Evolutionary conservation across 2,329 filamentous ascomycete species (phyloP).

Genomic region (Xylaria sp.): DNA sequence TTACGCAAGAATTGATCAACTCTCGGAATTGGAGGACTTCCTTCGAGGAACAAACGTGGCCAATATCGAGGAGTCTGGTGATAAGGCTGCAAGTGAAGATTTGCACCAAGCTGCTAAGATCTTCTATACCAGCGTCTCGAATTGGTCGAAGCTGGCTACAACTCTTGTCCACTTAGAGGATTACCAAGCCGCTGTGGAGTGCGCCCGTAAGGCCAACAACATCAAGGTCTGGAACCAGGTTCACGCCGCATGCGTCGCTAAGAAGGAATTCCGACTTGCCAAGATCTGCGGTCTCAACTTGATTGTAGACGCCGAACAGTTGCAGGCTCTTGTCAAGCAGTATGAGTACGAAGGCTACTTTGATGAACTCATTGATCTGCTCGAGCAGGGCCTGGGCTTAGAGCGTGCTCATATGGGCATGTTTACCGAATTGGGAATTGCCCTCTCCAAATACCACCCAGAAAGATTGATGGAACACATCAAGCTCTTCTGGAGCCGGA

Average conservation of each 20-base stretch:
- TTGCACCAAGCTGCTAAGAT: constrained; percentile 98
- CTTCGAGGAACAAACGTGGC: constrained; percentile 92
- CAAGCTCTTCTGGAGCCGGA: constrained; percentile 96
- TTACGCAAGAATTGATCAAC: constrained; percentile 90
- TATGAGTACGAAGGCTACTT: constrained; percentile 98
- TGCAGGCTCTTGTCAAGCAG: constrained; percentile 91
- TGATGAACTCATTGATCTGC: constrained; percentile 92
- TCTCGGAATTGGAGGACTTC: constrained; percentile 96
- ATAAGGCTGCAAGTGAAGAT: constrained; percentile 96
- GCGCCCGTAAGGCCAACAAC: constrained; percentile 97
- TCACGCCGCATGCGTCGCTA: constrained; percentile 92
- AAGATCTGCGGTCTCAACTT: constrained; percentile 99
- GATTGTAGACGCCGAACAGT: constrained; percentile 95
- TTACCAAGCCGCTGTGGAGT: constrained; percentile 97
- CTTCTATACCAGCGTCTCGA: constrained; percentile 97
- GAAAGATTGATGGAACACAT: constrained; percentile 98
- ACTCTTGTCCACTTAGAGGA: constrained; percentile 97
- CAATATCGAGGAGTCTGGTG: constrained; percentile 94
- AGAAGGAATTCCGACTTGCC: constrained; percentile 98
- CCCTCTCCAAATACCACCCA: constrained; percentile 92
- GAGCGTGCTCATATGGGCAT: constrained; percentile 96
- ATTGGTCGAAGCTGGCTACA: constrained; percentile 98
- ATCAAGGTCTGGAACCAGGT: constrained; percentile 99
- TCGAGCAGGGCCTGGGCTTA: constrained; percentile 93
- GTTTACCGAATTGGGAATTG: constrained; percentile 93